Evolutionary conservation across 768 basidiomycete genomes (phyloP), one percentile per base, ranked within the genome.

Genomic region (Trametes coccinea): DNA sequence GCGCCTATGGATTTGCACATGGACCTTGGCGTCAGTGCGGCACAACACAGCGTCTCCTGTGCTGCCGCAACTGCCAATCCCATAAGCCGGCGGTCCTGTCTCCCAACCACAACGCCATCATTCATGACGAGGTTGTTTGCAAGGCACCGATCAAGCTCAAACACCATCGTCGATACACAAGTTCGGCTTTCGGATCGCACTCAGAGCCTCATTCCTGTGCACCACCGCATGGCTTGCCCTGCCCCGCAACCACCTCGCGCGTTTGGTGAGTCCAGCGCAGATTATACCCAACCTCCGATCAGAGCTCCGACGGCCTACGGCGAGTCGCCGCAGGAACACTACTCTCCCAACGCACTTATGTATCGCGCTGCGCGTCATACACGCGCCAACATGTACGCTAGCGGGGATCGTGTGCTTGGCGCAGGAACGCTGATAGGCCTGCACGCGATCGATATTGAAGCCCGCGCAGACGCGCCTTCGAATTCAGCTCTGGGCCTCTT

Each of bases 341-440:
- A 22, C 22, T 22, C 22, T 22, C 22, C 22, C 22, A 22, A 22
- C 22, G 22, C 22, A 22, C 22, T 22, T 14, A 54, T 10, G 9
- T 30, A 29, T 30, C n/a, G 52, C 30, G 58, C 57, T 44, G 58
- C 37, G 50, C 50, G 30, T 45, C 41, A 11, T 37, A 30, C 53
- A 22, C 22, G 22, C 22, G 22, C 22, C 22, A 22, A 22, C 22
- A 22, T 1, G 22, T 22, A 22, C 22, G 22, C 22, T 22, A 22
- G 22, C 22, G 22, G 22, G 22, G 22, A 22, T 22, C 22, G 22
- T 22, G 22, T 22, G 22, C 22, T 22, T 22, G 22, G 10, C 46
- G n/a, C 30, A 34, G 49, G 50, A 13, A 45, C 48, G 48, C 58
- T 48, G 58, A 51, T 52, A 52, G 50, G 27, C 59, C 40, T 27